Evolutionary conservation across 371 early-diverging fungal species (phyloP).

Genomic region (Syncephalastrum monosporum): DNA sequence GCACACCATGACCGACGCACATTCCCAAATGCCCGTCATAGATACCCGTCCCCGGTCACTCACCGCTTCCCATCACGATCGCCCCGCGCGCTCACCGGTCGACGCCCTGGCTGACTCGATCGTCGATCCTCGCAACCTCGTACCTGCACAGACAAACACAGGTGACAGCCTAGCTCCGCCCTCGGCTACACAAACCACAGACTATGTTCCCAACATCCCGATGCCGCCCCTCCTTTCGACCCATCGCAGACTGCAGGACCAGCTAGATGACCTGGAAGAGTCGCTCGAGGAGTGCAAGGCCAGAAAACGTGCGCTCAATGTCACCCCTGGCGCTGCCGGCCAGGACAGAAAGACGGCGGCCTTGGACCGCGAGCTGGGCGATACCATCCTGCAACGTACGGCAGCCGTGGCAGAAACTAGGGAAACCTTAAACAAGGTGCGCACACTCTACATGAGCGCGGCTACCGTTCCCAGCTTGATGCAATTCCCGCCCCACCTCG

Average conservation of each 20-base stretch:
- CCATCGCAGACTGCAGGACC: slow-evolving; percentile 36
- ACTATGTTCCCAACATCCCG: slow-evolving; percentile 46
- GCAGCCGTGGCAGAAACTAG: slow-evolving; percentile 41
- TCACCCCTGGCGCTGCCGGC: slow-evolving; percentile 9
- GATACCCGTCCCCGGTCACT: slow-evolving; percentile 15
- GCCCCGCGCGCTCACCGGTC: slow-evolving; percentile 8
- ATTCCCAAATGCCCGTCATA: slow-evolving; percentile 8
- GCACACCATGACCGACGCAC: slow-evolving; percentile 11
- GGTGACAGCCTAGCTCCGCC: slow-evolving; percentile 32
- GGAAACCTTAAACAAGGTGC: slow-evolving; percentile 45
- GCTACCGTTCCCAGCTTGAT: slow-evolving; percentile 56
- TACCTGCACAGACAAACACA: slow-evolving; percentile 34
- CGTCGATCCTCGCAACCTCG: slow-evolving; percentile 23
- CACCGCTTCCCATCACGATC: slow-evolving; percentile 4
- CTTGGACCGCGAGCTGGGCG: slow-evolving; percentile 32
- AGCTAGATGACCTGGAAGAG: slow-evolving; percentile 28
- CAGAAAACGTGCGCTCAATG: slow-evolving; percentile 15
- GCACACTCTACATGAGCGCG: slow-evolving; percentile 50
- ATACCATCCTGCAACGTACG: slow-evolving; percentile 37
- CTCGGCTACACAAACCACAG: slow-evolving; percentile 16
- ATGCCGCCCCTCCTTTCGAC: slow-evolving; percentile 47
- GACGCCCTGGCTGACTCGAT: slow-evolving; percentile 18
- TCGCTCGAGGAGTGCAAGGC: slow-evolving; percentile 23
- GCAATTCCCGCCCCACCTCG: slow-evolving; percentile 61
- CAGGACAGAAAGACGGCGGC: slow-evolving; percentile 9